Evolutionary conservation across 495 filamentous ascomycete species (phyloP), one percentile per base, ranked within the genome.

Genomic region (Hypoxylon subgilvum): DNA sequence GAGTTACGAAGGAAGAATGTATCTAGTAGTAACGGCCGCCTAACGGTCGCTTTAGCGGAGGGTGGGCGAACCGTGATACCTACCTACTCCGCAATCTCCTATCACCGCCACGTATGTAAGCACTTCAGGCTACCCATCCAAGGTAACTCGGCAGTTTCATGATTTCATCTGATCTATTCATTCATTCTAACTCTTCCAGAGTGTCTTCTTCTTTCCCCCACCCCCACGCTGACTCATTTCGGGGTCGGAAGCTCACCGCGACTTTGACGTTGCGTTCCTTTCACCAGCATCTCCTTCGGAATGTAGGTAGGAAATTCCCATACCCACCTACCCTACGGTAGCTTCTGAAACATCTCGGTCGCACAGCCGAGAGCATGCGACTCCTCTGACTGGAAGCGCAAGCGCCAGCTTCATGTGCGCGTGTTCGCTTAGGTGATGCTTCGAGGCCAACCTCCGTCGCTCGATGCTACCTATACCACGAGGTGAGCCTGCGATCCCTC

Each of bases 401-500:
- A 16, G 39, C 22, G 39, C 39, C 27, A 14, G 39, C 39, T 22
- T 36, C 38, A 18, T 40, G 38, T 21, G 38, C 38, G 38, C 17
- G 22, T 49, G 7, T 21, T 49, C 46, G 32, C 46, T 27, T 46
- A 27, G 4, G 6, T 17, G 31, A 42, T 30, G 34, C 34, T 19
- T 31, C 49, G 22, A 53, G 42, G 48, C 46, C 27, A 52, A 47
- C 42, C 21, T 52, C n/a, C 19, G 25, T 13, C 19, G 9, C 6
- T 0, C 0, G 32, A 40, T 52, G 41, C 32, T 35, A 59, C 46
- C 19, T 42, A 32, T 21, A 48, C 22, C 57, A 60, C 57, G 57
- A 52, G 57, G 49, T 42, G 25, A 46, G 32, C 3, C 8, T 39
- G n/a, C 7, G 16, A 49, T 60, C 57, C 42, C 49, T 35, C 56